Base-by-base conservation (phyloP, 2,329 filamentous ascomycete genomes). In the Phaeoacremonium minimum region DNA sequence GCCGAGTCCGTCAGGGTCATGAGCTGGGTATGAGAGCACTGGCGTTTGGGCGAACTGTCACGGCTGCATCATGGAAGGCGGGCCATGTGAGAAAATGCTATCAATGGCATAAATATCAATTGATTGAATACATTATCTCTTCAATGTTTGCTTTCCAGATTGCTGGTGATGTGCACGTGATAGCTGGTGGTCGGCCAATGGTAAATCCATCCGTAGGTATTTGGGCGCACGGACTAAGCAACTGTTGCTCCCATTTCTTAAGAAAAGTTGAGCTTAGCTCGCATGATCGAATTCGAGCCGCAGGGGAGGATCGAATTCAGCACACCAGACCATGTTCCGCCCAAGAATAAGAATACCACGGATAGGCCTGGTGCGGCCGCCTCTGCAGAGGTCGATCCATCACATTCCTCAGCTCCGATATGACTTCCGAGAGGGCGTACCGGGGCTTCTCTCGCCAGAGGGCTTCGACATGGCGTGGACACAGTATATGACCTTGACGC, bases 381-480 rank as follows among this genome's bases (percentile, higher is more conserved):
- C 50, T 49, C 54, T 53, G 34, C 56, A 51, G 49, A 41, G 41
- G 30, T 31, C 39, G 13, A 33, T 41, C 19, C 38, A 43, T 14
- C 33, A 56, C 29, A 54, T 77, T 16, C 71, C 72, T n/a, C 34
- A 50, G 26, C 61, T 77, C 45, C 51, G 49, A 20, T 66, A 74
- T 38, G 56, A 69, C 47, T 71, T 63, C 62, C 56, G 58, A 34
- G 40, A 71, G 30, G 75, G 71, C 41, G 70, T 95, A 6, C 75
- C 79, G n/a, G 77, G 79, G 12, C 71, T 97, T 42, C 71, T 95
- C 56, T 81, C 81, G 18, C 60, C 72, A 3, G 68, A 75, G 34
- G 86, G 77, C 37, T 94, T 86, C 62, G 66, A 83, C 38, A 74
- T 87, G 37, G 82, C 89, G 33, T 98, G 88, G 82, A 83, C 75